These are phyloP conservation scores for Barnettozyma vustinii DNA, from an alignment of 805 yeast genomes.

Conservation along the genomic window DNA sequence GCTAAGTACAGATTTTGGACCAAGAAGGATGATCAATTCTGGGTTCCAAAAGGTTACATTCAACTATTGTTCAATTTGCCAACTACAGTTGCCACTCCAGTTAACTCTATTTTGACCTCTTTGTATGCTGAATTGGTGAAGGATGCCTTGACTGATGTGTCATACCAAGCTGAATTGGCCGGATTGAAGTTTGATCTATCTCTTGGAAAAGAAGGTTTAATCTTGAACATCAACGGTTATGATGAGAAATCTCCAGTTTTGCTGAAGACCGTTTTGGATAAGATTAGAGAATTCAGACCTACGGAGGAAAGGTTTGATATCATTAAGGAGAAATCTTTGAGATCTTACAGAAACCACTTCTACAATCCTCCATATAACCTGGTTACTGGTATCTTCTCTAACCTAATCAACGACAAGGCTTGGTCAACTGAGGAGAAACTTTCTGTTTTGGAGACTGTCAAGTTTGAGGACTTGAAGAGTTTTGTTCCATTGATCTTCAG, in stretches of 20 bases:
- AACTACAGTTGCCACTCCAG: slow-evolving; percentile 51
- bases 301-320: slow-evolving; percentile 57
- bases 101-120: slow-evolving; percentile 50
- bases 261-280: slow-evolving; percentile 52
- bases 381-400: slow-evolving; percentile 55
- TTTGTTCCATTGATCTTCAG: slow-evolving; percentile 50
- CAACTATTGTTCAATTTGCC: slow-evolving; percentile 64
- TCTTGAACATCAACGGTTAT: slow-evolving; percentile 68
- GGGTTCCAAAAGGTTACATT: slow-evolving; percentile 81
- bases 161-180: slow-evolving; percentile 82
- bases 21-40: slow-evolving; percentile 83
- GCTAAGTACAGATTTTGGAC: slow-evolving; percentile 66
- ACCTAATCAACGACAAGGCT: slow-evolving; percentile 64
- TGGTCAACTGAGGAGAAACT: slow-evolving; percentile 63
- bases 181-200: slow-evolving; percentile 58
- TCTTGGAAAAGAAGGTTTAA: slow-evolving; percentile 65
- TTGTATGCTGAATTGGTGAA: slow-evolving; percentile 66
- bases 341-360: slow-evolving; percentile 63
- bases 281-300: slow-evolving; percentile 45
- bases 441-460: slow-evolving; percentile 36
- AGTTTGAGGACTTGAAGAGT: slow-evolving; percentile 43
- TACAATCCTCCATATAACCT: slow-evolving; percentile 76
- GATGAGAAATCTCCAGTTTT: slow-evolving; percentile 72
- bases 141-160: slow-evolving; percentile 68
- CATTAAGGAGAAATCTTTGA: slow-evolving; percentile 55